Percentiles rank a stretch among this genome's conserved stretches.
Conservation (phyloP, 495 filamentous ascomycete genomes). For the Xylaria scruposa region DNA sequence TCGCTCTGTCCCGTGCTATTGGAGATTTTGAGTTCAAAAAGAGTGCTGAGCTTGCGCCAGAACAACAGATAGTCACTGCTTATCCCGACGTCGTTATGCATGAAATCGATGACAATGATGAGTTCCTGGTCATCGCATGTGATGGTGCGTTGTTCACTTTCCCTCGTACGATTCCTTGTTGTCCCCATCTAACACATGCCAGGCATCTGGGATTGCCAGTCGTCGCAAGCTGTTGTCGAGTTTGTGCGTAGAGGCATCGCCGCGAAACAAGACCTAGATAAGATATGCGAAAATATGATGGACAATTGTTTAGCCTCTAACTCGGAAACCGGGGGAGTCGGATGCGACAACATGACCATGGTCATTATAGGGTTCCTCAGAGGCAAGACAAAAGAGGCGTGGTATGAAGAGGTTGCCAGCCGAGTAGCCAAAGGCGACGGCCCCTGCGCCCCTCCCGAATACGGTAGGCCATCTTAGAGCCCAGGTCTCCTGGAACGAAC, state of each 20-base stretch:
- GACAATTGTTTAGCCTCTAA: conserved; percentile 97
- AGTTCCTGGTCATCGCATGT: conserved; percentile 96
- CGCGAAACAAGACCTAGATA: conserved; percentile 88
- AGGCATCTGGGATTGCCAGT: conserved; percentile 99
- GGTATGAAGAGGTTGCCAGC: conserved; percentile 94
- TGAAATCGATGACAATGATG: conserved; percentile 89
- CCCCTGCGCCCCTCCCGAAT: conserved; percentile 98
- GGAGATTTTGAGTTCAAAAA: conserved; percentile 99
- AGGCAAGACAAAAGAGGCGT: conserved; percentile 93
- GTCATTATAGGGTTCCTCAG: conserved; percentile 84
- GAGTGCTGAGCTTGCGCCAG: conserved; percentile 92
- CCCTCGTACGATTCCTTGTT: conserved; percentile 3
- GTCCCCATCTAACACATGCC: conserved; percentile 38
- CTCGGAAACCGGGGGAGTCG: conserved; percentile 96
- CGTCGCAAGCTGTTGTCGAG: conserved; percentile 94
- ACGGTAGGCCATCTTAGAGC: conserved; percentile 76
- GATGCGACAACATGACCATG: conserved; percentile 99
- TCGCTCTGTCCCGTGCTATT: conserved; percentile 96
- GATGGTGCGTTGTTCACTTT: conserved; percentile 67
- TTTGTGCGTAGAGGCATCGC: conserved; percentile 96
- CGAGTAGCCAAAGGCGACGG: conserved; percentile 96
- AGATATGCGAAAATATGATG: conserved; percentile 99
- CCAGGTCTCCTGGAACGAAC: conserved; percentile 57
- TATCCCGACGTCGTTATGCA: conserved; percentile 93
- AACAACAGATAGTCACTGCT: conserved; percentile 97